Evolutionary conservation across 441 rosid species (phyloP).

Genomic region (Isatis lusitanica): DNA sequence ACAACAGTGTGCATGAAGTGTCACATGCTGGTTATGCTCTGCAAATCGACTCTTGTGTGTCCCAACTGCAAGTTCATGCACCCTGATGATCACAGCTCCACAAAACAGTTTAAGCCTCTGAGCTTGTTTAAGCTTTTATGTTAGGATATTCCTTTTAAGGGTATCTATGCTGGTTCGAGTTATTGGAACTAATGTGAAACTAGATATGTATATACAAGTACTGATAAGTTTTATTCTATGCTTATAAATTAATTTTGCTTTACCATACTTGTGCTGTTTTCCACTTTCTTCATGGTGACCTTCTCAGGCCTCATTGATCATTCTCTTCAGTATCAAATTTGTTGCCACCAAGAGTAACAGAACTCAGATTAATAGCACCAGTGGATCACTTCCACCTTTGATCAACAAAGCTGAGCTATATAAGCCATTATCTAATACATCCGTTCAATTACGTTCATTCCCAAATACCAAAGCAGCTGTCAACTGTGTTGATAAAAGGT

Average conservation of each 20-base stretch:
- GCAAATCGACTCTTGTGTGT: conserved; percentile 72
- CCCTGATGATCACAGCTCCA: conserved; percentile 52
- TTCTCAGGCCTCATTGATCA: no score
- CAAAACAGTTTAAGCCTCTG: conserved; percentile 48
- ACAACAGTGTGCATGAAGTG: conserved; percentile 76
- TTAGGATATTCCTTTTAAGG: conserved; percentile 24
- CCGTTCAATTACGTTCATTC: neutral
- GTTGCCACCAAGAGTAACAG: no score
- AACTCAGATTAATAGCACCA: no score
- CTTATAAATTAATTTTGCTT: neutral
- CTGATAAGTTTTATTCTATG: conserved; percentile 1
- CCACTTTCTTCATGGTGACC: neutral
- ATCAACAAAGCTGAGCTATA: no score
- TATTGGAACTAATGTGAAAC: conserved; percentile 14
- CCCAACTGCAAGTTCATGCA: conserved; percentile 92
- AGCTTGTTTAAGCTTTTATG: conserved; percentile 55
- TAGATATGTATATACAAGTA: conserved; percentile 25
- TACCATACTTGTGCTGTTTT: neutral
- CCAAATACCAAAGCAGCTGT: neutral
- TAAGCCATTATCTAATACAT: neutral
- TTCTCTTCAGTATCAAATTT: no score
- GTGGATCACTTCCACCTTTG: no score
- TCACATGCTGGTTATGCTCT: conserved; percentile 91
- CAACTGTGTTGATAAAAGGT: neutral
- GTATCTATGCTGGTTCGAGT: neutral